These are phyloP conservation scores for Paspalum vaginatum DNA, from an alignment of 176 grass and related monocot species.

Conservation along the genomic window DNA sequence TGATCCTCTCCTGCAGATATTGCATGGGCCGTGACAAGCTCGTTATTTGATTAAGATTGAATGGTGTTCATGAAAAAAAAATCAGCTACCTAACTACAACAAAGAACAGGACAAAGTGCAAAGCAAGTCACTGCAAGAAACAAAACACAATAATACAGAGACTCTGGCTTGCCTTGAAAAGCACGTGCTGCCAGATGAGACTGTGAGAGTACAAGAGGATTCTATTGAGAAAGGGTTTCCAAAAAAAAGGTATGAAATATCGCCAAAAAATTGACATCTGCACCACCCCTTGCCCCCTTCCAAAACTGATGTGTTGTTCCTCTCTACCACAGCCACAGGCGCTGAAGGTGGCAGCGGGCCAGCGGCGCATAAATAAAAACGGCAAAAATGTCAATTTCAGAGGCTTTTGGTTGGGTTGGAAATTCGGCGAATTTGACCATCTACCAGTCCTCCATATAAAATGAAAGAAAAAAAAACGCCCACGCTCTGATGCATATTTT, in stretches of 20 bases:
- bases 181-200: conserved; percentile 38
- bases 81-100: conserved; percentile 34
- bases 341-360: too few species aligned
- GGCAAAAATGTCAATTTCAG: conserved; percentile 43
- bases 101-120: conserved; percentile 42
- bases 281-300: conserved; percentile 31
- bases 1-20: conserved; percentile 40
- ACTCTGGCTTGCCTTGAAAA: conserved; percentile 46
- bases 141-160: conserved; percentile 31
- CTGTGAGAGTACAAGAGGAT: not conserved
- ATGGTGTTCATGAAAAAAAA: conserved; percentile 12
- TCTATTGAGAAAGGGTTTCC: not conserved
- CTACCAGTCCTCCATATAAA: conserved; percentile 24
- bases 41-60: not conserved
- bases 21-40: not conserved
- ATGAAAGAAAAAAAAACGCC: conserved; percentile 1
- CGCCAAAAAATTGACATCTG: conserved; percentile 45
- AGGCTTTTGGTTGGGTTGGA: conserved; percentile 36
- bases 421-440: conserved; percentile 39
- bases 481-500: not conserved
- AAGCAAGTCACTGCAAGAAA: conserved; percentile 32
- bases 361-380: conserved; percentile 26
- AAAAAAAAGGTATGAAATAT: not conserved
- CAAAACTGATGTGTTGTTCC: conserved; percentile 40
- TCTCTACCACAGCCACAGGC: conserved; percentile 32